Evolutionary conservation across 2,329 filamentous ascomycete genomes (phyloP).

Genomic region (Fusarium subglutinans): DNA sequence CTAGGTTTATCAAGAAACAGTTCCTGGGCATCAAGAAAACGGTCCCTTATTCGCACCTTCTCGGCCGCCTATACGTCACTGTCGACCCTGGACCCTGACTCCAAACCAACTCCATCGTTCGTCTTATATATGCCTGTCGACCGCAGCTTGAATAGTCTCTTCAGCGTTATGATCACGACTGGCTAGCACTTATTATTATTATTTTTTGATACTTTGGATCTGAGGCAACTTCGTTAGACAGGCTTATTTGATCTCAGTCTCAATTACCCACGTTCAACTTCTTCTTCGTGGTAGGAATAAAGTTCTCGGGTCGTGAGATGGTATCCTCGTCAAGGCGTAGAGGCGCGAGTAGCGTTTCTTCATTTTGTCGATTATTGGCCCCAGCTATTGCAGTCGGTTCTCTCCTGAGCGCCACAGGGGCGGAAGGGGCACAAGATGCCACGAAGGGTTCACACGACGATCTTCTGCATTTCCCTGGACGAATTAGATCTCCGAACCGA

Average conservation of each 20-base stretch:
- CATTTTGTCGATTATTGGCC: constrained; percentile 35
- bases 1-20: constrained; percentile 34
- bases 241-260: background rate
- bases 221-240: background rate
- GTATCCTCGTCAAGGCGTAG: constrained; percentile 15
- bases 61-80: constrained; percentile 28
- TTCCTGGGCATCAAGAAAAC: constrained; percentile 17
- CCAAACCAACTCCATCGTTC: constrained; percentile 3
- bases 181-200: constrained; percentile 8
- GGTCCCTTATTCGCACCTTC: constrained; percentile 15
- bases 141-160: constrained; percentile 13
- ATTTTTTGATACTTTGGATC: constrained; percentile 8
- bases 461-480: constrained; percentile 41
- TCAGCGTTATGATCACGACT: constrained; percentile 13
- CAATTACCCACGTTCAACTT: background rate
- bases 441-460: constrained; percentile 41
- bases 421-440: constrained; percentile 20
- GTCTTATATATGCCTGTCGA: constrained; percentile 16
- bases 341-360: constrained; percentile 25
- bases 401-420: constrained; percentile 23
- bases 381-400: constrained; percentile 34
- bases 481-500: constrained; percentile 34
- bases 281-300: background rate
- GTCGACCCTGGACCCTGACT: constrained; percentile 16
- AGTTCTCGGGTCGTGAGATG: constrained; percentile 19